Conservation (phyloP, 73 alveolate species). For the Paramecium biaurelia region DNA sequence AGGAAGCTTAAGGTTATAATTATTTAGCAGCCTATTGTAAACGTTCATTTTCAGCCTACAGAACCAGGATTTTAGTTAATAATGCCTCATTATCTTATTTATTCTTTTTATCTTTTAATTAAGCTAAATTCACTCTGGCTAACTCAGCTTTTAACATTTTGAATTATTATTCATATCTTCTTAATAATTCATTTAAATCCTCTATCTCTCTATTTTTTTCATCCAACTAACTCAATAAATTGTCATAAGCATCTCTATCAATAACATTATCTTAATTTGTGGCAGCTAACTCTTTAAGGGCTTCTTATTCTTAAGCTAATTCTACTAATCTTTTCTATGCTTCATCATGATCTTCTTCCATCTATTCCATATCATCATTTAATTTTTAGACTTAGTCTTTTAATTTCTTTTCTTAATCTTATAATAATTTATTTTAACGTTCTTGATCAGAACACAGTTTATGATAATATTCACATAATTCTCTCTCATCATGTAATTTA, state of each 20-base stretch:
- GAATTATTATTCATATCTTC: constrained; percentile 33
- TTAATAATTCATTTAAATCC: background rate
- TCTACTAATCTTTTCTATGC: background rate
- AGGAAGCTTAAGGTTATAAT: background rate
- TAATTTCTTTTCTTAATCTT: background rate
- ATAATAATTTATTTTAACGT: background rate
- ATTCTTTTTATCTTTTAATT: background rate
- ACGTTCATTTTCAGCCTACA: constrained; percentile 42
- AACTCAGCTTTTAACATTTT: constrained; percentile 32
- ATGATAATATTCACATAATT: background rate
- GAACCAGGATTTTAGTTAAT: background rate
- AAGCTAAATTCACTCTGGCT: constrained; percentile 32
- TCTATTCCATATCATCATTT: background rate
- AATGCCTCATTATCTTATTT: background rate
- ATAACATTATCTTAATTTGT: background rate
- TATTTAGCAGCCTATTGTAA: background rate
- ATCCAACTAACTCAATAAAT: constrained; percentile 20
- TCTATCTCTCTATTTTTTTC: background rate
- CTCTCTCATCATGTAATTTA: background rate
- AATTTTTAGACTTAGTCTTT: background rate
- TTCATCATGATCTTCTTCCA: constrained; percentile 27
- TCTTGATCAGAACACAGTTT: background rate
- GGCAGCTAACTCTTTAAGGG: background rate
- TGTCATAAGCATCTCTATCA: background rate
- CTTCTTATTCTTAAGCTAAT: background rate